Percentiles rank a stretch among this genome's conserved stretches.
Conservation (phyloP, 2,329 filamentous ascomycete species). For the Blastomyces emzantsi region DNA sequence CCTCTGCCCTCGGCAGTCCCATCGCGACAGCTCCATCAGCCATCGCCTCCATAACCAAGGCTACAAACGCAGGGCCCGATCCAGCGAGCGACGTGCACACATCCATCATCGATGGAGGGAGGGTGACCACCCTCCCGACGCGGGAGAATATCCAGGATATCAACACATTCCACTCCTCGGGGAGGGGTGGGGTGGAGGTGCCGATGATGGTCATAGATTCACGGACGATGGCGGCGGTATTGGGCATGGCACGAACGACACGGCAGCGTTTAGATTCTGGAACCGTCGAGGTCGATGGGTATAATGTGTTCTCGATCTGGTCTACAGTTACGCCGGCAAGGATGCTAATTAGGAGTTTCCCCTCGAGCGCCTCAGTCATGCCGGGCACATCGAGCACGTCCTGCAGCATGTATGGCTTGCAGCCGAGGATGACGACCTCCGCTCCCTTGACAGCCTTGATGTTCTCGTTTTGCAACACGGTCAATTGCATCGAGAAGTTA, state of each 20-base stretch:
- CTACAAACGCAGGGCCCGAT: conserved; percentile 53
- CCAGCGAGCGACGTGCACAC: conserved; percentile 51
- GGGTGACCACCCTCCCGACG: conserved; percentile 39
- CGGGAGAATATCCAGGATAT: conserved; percentile 51
- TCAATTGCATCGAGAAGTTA: conserved; percentile 53
- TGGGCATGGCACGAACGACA: conserved; percentile 74
- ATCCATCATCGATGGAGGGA: conserved; percentile 48
- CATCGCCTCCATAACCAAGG: conserved; percentile 50
- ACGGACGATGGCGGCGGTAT: conserved; percentile 68
- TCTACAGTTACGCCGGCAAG: conserved; percentile 64
- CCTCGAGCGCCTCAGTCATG: conserved; percentile 62
- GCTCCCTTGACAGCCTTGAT: conserved; percentile 56
- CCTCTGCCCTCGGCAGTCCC: conserved; percentile 51
- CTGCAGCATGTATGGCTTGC: conserved; percentile 68
- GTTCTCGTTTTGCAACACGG: conserved; percentile 64
- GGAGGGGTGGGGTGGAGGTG: conserved; percentile 42
- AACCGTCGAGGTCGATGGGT: conserved; percentile 44
- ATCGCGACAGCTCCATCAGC: conserved; percentile 55
- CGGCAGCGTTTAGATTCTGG: conserved; percentile 29
- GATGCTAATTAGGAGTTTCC: conserved; percentile 75
- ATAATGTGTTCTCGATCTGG: conserved; percentile 58
- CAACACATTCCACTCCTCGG: conserved; percentile 34
- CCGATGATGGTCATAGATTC: conserved; percentile 78
- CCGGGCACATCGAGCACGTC: conserved; percentile 59
- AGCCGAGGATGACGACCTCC: conserved; percentile 67